Base-by-base conservation (phyloP, 805 yeast species). In the Vanderwaltozyma tropicalis region DNA sequence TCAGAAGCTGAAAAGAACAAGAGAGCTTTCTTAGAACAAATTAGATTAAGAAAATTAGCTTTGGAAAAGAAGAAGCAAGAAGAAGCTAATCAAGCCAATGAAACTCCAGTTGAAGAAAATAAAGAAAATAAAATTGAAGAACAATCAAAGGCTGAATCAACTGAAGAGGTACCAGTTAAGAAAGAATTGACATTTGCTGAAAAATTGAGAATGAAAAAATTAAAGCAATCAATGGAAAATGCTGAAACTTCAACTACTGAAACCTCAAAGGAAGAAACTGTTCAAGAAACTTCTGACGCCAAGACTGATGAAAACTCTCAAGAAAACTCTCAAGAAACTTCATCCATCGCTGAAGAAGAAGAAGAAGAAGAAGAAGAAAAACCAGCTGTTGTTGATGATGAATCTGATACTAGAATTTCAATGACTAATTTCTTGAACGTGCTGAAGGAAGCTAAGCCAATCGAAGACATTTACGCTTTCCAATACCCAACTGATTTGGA, bases 401-500 rank as follows among this genome's bases (percentile, higher is more conserved):
- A 37, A 14, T 38, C 37, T 34, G 55, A 59, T 25, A 46, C 57
- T 16, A 40, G 42, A 34, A 28, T 43, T n/a, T 66, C 74, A 19
- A 69, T 80, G 50, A 63, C 86, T 17, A 64, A 68, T 40, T 72
- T 78, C 52, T 64, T 80, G 41, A 68, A 67, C 28, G 65, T 58
- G 47, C 50, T 81, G 38, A 48, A 63, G 19, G 51, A 52, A 4
- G 78, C 78, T 8, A 55, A 61, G 35, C 66, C 69, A 15, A 71
- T 82, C 39, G 72, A 68, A 34, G 76, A 80, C 53, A 72, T 80
- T 37, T 76, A 64, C 52, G 43, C 60, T 9, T 68, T 68, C 55
- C 49, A 62, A 17, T 82, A 82, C 55, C 80, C 84, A 31, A 71
- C 66, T 46, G 73, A 69, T 17, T 53, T 71, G 35, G 60, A 57